Evolutionary conservation across 139 green algal species (phyloP).

Genomic region (Ostreobium quekettii): DNA sequence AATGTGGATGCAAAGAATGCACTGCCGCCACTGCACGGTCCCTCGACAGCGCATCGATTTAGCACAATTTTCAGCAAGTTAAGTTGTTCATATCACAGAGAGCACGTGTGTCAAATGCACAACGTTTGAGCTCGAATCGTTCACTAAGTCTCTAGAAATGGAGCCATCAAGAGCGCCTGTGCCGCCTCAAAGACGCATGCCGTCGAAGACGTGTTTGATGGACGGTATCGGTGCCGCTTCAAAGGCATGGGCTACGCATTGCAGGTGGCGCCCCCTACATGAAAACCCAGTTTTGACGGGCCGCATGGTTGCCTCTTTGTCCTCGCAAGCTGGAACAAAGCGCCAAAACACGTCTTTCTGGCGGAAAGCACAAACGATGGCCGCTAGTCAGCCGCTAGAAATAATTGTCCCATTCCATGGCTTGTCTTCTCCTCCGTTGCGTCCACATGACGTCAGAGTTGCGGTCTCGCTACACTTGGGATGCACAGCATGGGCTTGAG

Average conservation of each 20-base stretch:
- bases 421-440: no score
- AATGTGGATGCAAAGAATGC: not conserved
- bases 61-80: not conserved
- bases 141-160: constrained; percentile 30
- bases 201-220: constrained; percentile 17
- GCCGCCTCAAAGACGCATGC: constrained; percentile 38
- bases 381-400: no score
- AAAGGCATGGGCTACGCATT: constrained; percentile 25
- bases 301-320: no score
- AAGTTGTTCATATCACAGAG: not conserved
- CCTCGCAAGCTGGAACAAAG: no score
- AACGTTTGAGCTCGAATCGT: not conserved
- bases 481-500: no score
- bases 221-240: constrained; percentile 19
- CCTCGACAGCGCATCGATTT: not conserved
- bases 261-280: constrained; percentile 4
- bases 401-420: no score
- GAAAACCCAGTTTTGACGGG: no score
- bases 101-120: not conserved
- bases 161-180: constrained; percentile 54
- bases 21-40: not conserved
- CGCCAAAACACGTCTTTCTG: no score
- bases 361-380: no score
- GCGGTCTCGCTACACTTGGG: no score
- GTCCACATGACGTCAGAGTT: no score